These are phyloP conservation scores for Danielia oregonensis DNA, from an alignment of 805 yeast species.

Conservation along the genomic window DNA sequence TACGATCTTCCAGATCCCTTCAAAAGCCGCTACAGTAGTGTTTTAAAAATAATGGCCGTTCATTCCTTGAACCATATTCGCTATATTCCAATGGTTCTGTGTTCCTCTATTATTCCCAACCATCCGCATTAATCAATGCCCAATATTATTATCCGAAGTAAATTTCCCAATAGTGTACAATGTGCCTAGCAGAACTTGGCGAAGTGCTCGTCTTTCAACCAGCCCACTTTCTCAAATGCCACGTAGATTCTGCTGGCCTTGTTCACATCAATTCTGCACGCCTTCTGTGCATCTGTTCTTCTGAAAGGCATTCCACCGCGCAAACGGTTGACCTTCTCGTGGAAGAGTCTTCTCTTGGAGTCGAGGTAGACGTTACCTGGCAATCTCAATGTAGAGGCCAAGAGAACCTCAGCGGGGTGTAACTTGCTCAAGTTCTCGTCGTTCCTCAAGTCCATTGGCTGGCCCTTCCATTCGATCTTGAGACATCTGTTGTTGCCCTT, in stretches of 20 bases:
- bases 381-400: constrained; percentile 85
- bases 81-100: no score
- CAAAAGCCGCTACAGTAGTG: no score
- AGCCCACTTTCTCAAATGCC: constrained; percentile 86
- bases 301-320: constrained; percentile 75
- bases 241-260: constrained; percentile 90
- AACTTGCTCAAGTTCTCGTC: constrained; percentile 73
- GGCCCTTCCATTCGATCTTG: constrained; percentile 97
- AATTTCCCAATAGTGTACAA: not conserved
- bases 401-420: constrained; percentile 86
- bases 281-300: constrained; percentile 97
- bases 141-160: not conserved
- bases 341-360: constrained; percentile 68
- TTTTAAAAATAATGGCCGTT: no score
- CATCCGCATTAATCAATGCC: not conserved
- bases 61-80: no score
- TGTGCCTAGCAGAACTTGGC: constrained; percentile 13
- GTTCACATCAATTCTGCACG: constrained; percentile 94
- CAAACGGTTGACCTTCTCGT: constrained; percentile 79
- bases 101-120: not conserved
- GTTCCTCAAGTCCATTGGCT: constrained; percentile 81
- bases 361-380: constrained; percentile 82
- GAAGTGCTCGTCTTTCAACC: constrained; percentile 79
- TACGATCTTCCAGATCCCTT: no score
- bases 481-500: constrained; percentile 61